Evolutionary conservation across 73 alveolate genomes (phyloP).

Genomic region (Tetrahymena thermophila): DNA sequence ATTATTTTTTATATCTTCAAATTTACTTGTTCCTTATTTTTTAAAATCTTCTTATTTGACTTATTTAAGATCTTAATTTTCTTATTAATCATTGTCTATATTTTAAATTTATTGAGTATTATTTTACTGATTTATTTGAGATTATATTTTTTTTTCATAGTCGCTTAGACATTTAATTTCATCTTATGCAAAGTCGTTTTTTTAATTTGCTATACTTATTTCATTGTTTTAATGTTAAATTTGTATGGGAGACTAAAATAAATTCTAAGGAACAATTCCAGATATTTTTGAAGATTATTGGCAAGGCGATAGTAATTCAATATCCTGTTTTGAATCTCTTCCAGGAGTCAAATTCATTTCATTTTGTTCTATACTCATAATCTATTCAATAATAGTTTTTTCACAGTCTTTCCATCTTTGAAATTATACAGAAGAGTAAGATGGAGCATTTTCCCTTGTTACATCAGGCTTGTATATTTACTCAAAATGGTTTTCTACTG

Average conservation of each 20-base stretch:
- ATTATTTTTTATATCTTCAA: background rate
- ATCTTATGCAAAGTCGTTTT: background rate
- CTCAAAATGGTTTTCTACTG: background rate
- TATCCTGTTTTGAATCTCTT: background rate
- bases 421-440: background rate
- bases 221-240: background rate
- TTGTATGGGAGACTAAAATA: background rate
- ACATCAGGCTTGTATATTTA: background rate
- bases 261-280: background rate
- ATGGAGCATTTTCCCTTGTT: background rate
- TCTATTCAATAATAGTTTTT: background rate
- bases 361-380: background rate
- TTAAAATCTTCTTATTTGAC: background rate
- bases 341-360: background rate
- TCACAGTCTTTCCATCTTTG: background rate
- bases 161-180: background rate
- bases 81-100: background rate
- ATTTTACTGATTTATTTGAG: background rate
- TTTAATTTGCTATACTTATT: too few relatives aligned
- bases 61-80: background rate
- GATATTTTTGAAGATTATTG: background rate
- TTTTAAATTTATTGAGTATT: background rate
- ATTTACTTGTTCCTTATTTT: background rate
- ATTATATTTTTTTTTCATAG: background rate
- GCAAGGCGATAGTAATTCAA: background rate